These are phyloP conservation scores for Kodamaea leandrae DNA, from an alignment of 805 yeast genomes.

Conservation along the genomic window DNA sequence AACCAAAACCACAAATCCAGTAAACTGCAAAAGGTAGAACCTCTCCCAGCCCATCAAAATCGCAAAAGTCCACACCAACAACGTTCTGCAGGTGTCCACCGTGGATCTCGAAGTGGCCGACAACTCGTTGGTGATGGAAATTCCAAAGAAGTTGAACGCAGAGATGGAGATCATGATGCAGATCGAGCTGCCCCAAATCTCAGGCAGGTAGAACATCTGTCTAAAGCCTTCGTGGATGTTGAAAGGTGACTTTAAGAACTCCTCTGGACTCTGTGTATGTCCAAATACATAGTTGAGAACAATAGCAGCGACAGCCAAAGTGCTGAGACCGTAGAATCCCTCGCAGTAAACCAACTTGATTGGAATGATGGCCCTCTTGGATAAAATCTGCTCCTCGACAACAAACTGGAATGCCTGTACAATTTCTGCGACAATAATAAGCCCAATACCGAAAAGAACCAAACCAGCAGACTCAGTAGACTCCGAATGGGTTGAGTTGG, in stretches of 20 bases:
- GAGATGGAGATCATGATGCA: conserved; percentile 72
- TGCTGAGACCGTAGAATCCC: conserved; percentile 60
- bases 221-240: conserved; percentile 51
- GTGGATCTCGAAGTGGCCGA: conserved; percentile 80
- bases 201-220: conserved; percentile 44
- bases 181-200: conserved; percentile 52
- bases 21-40: conserved; percentile 57
- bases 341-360: conserved; percentile 68
- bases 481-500: conserved; percentile 18
- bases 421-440: conserved; percentile 61
- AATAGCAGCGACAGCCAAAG: conserved; percentile 46
- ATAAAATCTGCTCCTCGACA: conserved; percentile 66
- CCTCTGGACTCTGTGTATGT: conserved; percentile 21
- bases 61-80: conserved; percentile 73
- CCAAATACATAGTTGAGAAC: conserved; percentile 44
- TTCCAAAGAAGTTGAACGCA: conserved; percentile 69
- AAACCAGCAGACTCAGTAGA: conserved; percentile 20
- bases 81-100: conserved; percentile 72
- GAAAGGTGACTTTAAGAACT: conserved; percentile 49
- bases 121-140: conserved; percentile 59
- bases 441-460: conserved; percentile 52
- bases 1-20: conserved; percentile 63
- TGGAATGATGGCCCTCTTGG: conserved; percentile 54
- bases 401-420: conserved; percentile 77
- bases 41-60: conserved; percentile 72